phyloP scores from a whole-genome alignment of 257 asterid species.

The Voacanga thouarsii region DNA sequence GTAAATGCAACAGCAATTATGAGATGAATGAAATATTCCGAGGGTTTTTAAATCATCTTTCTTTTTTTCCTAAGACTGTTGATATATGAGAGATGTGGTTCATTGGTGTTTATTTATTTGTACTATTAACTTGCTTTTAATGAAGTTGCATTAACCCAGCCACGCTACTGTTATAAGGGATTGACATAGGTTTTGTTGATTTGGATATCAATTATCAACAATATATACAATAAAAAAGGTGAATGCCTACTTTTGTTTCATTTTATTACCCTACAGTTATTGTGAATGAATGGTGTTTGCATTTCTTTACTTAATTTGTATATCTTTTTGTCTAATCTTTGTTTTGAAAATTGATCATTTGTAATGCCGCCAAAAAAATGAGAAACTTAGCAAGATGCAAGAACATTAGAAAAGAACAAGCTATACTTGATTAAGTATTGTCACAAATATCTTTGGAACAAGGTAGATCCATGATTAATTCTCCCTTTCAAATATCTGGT shows the following conservation, averaged over 20 bases:
- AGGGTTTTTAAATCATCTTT: background rate
- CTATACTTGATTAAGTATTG: conserved; percentile 55
- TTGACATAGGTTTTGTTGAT: background rate
- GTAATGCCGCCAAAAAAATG: conserved; percentile 86
- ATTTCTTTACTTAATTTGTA: background rate
- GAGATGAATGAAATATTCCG: too few relatives aligned
- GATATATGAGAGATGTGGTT: background rate
- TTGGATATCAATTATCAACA: background rate
- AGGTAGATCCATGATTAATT: conserved; percentile 27
- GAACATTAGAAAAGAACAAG: conserved; percentile 33
- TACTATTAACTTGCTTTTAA: background rate
- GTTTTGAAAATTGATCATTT: conserved; percentile 30
- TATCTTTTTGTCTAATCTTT: conserved; percentile 10
- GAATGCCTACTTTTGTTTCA: background rate
- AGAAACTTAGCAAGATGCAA: conserved; percentile 45
- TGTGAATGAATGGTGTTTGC: conserved; percentile 51
- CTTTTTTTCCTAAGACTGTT: background rate
- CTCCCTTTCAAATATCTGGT: background rate
- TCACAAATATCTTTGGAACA: conserved; percentile 71
- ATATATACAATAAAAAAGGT: background rate
- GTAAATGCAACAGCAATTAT: background rate
- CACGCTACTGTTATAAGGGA: conserved; percentile 35
- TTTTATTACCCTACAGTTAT: background rate
- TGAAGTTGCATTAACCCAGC: background rate
- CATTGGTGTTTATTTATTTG: background rate